Base-by-base conservation (phyloP, 192 early-diverging fungal genomes). In the Paraglomus brasilianum region DNA sequence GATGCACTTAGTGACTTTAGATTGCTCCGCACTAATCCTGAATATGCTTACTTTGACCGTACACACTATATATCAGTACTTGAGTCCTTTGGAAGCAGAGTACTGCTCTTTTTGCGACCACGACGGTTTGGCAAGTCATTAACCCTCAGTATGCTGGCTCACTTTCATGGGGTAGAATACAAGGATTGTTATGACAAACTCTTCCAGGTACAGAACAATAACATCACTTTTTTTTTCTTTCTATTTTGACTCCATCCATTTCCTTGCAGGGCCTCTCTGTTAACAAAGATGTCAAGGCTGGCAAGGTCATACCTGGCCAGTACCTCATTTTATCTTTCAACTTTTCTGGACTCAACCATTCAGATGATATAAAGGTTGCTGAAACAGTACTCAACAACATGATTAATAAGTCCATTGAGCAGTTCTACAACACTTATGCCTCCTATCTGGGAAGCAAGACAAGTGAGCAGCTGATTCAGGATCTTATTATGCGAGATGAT, bases 41-140 rank as follows among this genome's bases (percentile, higher is more conserved):
- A 42, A 24, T 59, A 44, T 9, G 73, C 68, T 24, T 74, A 74
- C 38, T 74, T 74, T 39, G 73, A 74, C 51, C 72, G 66, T 15
- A 74, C 72, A 4, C 11, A 57, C 30, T 74, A 74, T 60, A 74
- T 74, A 63, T 61, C 73, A 11, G 60, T 21, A 21, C 62, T 72
- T 14, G 57, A 51, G 19, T 72, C 70, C 14, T 72, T 62, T 50
- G 43, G 24, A 21, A 48, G 63, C 14, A 0, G 24, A 46, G 73
- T 74, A 21, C 41, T 74, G 39, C 24, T 74, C 6, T 74, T 74
- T 47, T 22, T 74, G 30, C 63, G 66, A 17, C 72, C 72, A 36
- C 64, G 72, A 53, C 66, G 72, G 50, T 74, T 74, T 41, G 72
- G 72, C 15, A 74, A 74, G 66, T 74, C 72, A 21, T 57, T 74